Evolutionary conservation across 1,139 yeast species (phyloP), one percentile per base, ranked within the genome.

Genomic region (Yamadazyma aaseri): DNA sequence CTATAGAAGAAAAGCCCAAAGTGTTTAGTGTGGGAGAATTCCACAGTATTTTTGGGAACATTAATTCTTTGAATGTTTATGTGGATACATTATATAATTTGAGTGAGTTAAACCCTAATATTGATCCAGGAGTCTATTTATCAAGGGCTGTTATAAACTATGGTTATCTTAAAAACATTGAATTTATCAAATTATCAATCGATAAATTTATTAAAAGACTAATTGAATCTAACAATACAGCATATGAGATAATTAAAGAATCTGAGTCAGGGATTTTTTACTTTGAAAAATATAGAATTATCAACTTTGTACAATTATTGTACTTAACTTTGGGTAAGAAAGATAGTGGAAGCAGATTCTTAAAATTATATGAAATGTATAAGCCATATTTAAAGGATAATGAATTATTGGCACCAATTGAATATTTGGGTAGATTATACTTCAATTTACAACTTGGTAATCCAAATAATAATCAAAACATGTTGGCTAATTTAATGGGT

Each of bases 401-500:
- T 29, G 64, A 58, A 14, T 60, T 74, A 21, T 37, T 55, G 13
- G 60, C 60, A 2, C 70, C 77, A 9, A 62, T 76, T 26, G 79
- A 73, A 29, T 73, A 70, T 34, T 54, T 83, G 38, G 71, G 73
- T 3, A 64, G 66, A 33, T 54, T 71, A 20, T 67, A 65, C 45
- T 69, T 61, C 42, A 53, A 52, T 17, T 56, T 69, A 43, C 56
- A 55, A 28, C 46, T 67, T 46, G 85, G 83, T 10, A 75, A 81
- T 28, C 60, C 73, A 12, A 77, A 71, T 33, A 76, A 73, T 32
- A 81, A 76, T 38, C 71, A 71, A 12, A 86, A 87, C 53, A 68
- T 86, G 66, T 63, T 90, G 50, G 92, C 87, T 48, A 87, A 83
- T 50, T 71, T 90, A 66, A 86, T 90, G 95, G 81, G 94, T 15